Conservation (phyloP, 2,329 filamentous ascomycete species). For the Penicillium sp. region DNA sequence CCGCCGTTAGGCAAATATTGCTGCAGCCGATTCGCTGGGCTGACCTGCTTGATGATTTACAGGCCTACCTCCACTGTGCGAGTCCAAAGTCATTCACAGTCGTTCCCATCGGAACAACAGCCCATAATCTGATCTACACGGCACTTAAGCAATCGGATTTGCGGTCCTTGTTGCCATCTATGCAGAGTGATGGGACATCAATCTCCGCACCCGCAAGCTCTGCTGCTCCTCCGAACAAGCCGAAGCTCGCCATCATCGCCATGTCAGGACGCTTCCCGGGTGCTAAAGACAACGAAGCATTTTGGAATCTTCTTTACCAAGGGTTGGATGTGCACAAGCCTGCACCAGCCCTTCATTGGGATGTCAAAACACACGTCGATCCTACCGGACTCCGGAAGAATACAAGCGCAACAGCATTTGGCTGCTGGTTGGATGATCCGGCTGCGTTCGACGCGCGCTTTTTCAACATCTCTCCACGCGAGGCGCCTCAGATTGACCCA, state of each 20-base stretch:
- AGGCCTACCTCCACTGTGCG: neutral
- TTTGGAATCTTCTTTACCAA: slow-evolving; percentile 35
- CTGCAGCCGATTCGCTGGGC: neutral
- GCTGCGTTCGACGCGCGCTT: slow-evolving; percentile 36
- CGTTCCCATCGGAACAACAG: neutral
- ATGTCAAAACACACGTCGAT: slow-evolving; percentile 33
- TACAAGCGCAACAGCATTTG: slow-evolving; percentile 28
- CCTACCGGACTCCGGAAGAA: slow-evolving; percentile 31
- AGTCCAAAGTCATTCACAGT: neutral
- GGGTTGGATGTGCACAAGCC: slow-evolving; percentile 31
- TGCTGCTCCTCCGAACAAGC: neutral
- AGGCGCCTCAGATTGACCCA: slow-evolving; percentile 69
- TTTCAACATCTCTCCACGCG: slow-evolving; percentile 58
- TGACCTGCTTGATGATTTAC: neutral
- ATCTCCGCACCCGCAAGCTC: neutral
- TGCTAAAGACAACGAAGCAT: slow-evolving; percentile 23
- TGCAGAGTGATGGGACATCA: neutral
- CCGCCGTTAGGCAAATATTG: neutral
- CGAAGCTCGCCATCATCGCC: slow-evolving; percentile 3
- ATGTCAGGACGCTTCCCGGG: slow-evolving; percentile 6
- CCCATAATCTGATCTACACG: neutral
- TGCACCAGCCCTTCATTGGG: neutral
- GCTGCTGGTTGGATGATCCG: slow-evolving; percentile 36
- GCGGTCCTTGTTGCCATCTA: neutral
- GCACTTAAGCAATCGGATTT: neutral